A percentile compares a stretch with the other conserved stretches of the same genome.
phyloP scores from a whole-genome alignment of 371 early-diverging fungal genomes.

The Encephalitozoon romaleae region DNA sequence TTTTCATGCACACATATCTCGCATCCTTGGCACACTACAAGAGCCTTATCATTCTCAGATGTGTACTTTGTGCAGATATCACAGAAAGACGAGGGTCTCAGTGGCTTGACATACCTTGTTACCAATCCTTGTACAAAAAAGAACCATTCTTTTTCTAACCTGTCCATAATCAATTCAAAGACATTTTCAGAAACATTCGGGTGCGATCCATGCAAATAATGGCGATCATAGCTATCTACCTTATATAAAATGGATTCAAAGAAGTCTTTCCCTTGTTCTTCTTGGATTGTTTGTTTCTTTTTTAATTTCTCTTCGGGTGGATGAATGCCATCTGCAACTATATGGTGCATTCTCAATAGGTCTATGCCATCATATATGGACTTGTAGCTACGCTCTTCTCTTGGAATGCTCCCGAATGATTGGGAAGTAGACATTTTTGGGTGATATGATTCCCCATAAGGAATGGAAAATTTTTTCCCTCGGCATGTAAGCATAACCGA shows the following conservation, averaged over 20 bases:
- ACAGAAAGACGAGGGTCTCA: slow-evolving; percentile 43
- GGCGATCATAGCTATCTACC: slow-evolving; percentile 1
- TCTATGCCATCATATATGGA: slow-evolving; percentile 12
- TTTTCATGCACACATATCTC: slow-evolving; percentile 56
- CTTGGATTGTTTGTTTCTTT: background rate
- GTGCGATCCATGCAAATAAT: background rate
- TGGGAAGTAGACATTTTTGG: background rate
- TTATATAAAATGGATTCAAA: slow-evolving; percentile 15
- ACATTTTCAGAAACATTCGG: background rate
- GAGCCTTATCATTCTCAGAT: slow-evolving; percentile 31
- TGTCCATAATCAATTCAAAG: slow-evolving; percentile 55
- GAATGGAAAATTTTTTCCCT: slow-evolving; percentile 27
- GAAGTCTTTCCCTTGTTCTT: background rate
- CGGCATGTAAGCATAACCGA: background rate
- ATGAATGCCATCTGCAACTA: background rate
- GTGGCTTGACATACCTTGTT: slow-evolving; percentile 16
- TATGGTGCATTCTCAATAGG: background rate
- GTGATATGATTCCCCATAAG: background rate
- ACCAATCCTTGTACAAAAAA: slow-evolving; percentile 37
- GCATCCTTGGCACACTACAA: slow-evolving; percentile 60
- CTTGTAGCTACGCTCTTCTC: slow-evolving; percentile 21
- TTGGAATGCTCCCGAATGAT: background rate
- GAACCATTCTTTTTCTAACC: slow-evolving; percentile 58
- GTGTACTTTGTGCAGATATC: slow-evolving; percentile 52
- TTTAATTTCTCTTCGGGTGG: background rate